Evolutionary conservation across 2,329 filamentous ascomycete genomes (phyloP).

Genomic region (Penicillium griseofulvum): DNA sequence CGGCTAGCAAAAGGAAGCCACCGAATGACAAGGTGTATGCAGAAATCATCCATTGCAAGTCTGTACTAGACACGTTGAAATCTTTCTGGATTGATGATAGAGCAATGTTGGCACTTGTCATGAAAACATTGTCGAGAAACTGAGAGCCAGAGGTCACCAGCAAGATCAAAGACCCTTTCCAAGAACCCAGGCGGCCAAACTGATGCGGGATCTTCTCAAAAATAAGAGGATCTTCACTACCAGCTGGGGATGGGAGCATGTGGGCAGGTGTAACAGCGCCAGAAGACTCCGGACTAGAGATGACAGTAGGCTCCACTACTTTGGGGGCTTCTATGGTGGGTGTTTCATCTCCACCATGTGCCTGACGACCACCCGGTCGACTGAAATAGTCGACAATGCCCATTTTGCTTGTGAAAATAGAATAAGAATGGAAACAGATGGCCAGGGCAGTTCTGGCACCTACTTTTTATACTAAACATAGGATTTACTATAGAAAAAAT

Average conservation of each 20-base stretch:
- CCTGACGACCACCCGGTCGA: slow-evolving; percentile 11
- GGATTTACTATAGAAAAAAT: slow-evolving; percentile 2
- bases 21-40: slow-evolving; percentile 44
- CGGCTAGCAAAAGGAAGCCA: slow-evolving; percentile 34
- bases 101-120: slow-evolving; percentile 45
- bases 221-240: slow-evolving; percentile 17
- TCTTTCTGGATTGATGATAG: slow-evolving; percentile 43
- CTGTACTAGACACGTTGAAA: slow-evolving; percentile 34
- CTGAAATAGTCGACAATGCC: slow-evolving; percentile 15
- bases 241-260: slow-evolving; percentile 17
- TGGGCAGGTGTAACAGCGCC: slow-evolving; percentile 14
- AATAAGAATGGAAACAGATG: slow-evolving; percentile 4
- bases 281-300: slow-evolving; percentile 14
- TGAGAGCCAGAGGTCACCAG: slow-evolving; percentile 45
- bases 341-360: slow-evolving; percentile 1
- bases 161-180: slow-evolving; percentile 41
- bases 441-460: not conserved
- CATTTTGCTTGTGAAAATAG: slow-evolving; percentile 13
- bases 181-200: slow-evolving; percentile 37
- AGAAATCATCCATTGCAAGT: slow-evolving; percentile 45
- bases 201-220: slow-evolving; percentile 27
- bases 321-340: slow-evolving; percentile 7
- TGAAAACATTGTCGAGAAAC: slow-evolving; percentile 47
- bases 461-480: slow-evolving; percentile 6
- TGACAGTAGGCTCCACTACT: slow-evolving; percentile 16